These are phyloP conservation scores for Evansstolkia leycettana DNA, from an alignment of 495 filamentous ascomycete genomes.

Conservation along the genomic window DNA sequence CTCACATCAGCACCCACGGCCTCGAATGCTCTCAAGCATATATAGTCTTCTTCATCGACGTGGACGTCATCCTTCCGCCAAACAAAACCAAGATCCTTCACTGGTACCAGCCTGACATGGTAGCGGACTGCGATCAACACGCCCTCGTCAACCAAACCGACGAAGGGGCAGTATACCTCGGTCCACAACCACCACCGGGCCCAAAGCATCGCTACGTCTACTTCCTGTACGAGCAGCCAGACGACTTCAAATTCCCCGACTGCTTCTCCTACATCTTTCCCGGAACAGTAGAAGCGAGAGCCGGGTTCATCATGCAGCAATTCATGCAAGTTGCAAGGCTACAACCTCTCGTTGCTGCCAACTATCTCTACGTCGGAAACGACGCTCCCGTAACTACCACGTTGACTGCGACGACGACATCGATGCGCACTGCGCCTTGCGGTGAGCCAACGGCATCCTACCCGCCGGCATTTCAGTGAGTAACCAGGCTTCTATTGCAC, in stretches of 20 bases:
- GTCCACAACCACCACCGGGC: slow-evolving; percentile 20
- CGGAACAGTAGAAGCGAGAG: slow-evolving; percentile 9
- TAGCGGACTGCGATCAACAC: slow-evolving; percentile 4
- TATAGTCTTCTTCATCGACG: slow-evolving; percentile 23
- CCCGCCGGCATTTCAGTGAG: no score
- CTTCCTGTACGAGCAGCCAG: slow-evolving; percentile 22
- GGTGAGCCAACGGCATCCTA: no score
- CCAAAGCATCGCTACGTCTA: slow-evolving; percentile 26
- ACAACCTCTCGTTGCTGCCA: slow-evolving; percentile 17
- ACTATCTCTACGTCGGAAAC: slow-evolving; percentile 23
- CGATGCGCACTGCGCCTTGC: slow-evolving; percentile 8
- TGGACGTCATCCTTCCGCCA: slow-evolving; percentile 17
- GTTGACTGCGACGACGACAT: slow-evolving; percentile 12
- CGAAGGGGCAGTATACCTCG: slow-evolving; percentile 23
- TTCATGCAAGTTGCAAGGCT: slow-evolving; percentile 20
- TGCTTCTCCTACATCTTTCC: slow-evolving; percentile 20
- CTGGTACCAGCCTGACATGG: slow-evolving; percentile 25
- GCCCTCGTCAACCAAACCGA: background rate
- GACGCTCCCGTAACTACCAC: slow-evolving; percentile 1
- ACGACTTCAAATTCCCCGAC: slow-evolving; percentile 14
- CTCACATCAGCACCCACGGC: slow-evolving; percentile 9
- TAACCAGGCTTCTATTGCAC: no score
- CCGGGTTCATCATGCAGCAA: slow-evolving; percentile 18
- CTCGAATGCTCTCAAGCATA: slow-evolving; percentile 8
- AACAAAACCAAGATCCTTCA: slow-evolving; percentile 19